Base-by-base conservation (phyloP, 805 yeast species). In the Zygotorulaspora sp. region DNA sequence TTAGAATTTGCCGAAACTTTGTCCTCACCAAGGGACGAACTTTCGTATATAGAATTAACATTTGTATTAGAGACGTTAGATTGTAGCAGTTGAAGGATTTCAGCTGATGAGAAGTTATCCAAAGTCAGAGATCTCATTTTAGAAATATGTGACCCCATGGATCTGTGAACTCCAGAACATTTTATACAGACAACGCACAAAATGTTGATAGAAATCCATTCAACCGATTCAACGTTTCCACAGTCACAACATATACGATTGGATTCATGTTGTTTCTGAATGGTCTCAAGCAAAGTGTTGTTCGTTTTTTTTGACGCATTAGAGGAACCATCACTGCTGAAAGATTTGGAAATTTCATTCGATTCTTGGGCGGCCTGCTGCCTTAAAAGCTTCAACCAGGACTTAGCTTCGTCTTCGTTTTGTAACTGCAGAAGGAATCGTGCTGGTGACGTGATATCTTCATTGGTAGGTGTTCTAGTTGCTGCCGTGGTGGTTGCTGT, bases 131-230 rank as follows among this genome's bases (percentile, higher is more conserved):
- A 85, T 45, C 85, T 70, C 3, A 89, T 76, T 55, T 83, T 86
- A 5, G 92, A 75, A 4, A 87, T 71, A 47, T 83, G 88, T 0
- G 95, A 71, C 0, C 97, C 96, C 55, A 90, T 61, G 14, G 86
- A 79, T 38, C 96, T 68, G 59, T 89, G 97, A n/a, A 80, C 78
- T 0, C 95, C 88, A 0, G 96, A 79, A 52, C 97, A 89, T 35
- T 80, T 78, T 30, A 86, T 80, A 60, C 97, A 89, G 17, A 90
- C 67, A 3, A 81, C 75, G 19, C 78, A 77, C 38, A 87, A 61
- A 28, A 81, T 61, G 51, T 83, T 88, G 41, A 86, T 68, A 0
- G 96, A 84, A 3, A 90, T 73, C 96, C 96, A 89, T 48, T 88
- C 96, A 11, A 84, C 94, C 2, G 45, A 33, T 11, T 71, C 75